Evolutionary conservation across 352 stramenopile genomes (phyloP).

Genomic region (Globisporangium iwayamae): DNA sequence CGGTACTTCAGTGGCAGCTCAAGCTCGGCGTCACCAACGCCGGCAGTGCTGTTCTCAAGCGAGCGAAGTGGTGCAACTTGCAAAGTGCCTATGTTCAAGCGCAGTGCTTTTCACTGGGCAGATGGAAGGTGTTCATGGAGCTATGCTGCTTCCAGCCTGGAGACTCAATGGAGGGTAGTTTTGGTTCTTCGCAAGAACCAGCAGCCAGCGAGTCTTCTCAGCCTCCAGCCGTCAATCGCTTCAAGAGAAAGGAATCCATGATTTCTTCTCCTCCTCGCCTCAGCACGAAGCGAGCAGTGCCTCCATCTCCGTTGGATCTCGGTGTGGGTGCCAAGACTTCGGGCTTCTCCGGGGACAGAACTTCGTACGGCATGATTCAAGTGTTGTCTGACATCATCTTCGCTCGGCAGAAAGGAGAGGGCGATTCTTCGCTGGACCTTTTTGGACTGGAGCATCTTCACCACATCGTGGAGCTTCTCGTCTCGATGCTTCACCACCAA

Average conservation of each 20-base stretch:
- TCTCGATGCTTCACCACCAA: slow-evolving; percentile 75
- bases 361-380: slow-evolving; percentile 66
- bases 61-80: slow-evolving; percentile 51
- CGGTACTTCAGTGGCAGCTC: slow-evolving; percentile 25
- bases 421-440: slow-evolving; percentile 39
- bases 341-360: slow-evolving; percentile 59
- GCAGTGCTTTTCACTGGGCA: slow-evolving; percentile 43
- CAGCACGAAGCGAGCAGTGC: slow-evolving; percentile 16
- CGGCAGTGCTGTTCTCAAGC: slow-evolving; percentile 22
- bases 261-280: slow-evolving; percentile 48
- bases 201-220: slow-evolving; percentile 1
- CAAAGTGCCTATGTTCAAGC: slow-evolving; percentile 48
- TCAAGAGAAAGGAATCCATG: slow-evolving; percentile 73
- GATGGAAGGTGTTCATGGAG: slow-evolving; percentile 78
- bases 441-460: slow-evolving; percentile 48
- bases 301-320: slow-evolving; percentile 16
- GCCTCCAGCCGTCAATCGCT: slow-evolving; percentile 11
- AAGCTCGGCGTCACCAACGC: neutral
- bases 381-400: slow-evolving; percentile 52
- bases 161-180: neutral
- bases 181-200: neutral
- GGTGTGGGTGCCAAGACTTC: slow-evolving; percentile 23
- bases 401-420: slow-evolving; percentile 29
- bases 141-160: slow-evolving; percentile 47
- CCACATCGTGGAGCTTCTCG: slow-evolving; percentile 51